A percentile compares a stretch with the other conserved stretches of the same genome.
phyloP scores from a whole-genome alignment of 2,329 filamentous ascomycete genomes.

The Calonectria crousiana region DNA sequence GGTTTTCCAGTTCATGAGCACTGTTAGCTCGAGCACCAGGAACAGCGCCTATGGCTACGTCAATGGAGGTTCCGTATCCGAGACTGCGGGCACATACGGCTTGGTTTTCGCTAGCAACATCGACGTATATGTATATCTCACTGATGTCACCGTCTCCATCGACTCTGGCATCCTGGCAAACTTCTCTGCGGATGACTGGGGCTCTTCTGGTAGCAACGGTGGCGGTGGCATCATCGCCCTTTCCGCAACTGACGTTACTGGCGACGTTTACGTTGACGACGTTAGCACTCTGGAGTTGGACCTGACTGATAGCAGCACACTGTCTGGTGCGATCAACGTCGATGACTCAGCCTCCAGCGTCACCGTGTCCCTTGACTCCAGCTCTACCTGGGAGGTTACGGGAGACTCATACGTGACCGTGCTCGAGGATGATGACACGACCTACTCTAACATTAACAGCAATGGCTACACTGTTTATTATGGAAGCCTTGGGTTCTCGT shows the following conservation, averaged over 20 bases:
- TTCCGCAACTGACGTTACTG: conserved; percentile 2
- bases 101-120: conserved; percentile 15
- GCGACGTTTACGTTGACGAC: conserved; percentile 15
- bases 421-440: conserved; percentile 9
- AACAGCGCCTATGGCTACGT: conserved; percentile 14
- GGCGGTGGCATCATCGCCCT: conserved; percentile 3
- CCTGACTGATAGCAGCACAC: conserved; percentile 10
- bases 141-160: conserved; percentile 6
- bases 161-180: conserved; percentile 20
- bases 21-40: background rate
- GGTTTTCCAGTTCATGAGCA: conserved; percentile 25
- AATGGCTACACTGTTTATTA: conserved; percentile 17
- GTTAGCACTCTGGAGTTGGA: conserved; percentile 11
- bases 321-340: background rate
- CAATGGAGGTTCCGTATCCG: conserved; percentile 14
- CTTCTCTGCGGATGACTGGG: conserved; percentile 19
- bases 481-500: conserved; percentile 6
- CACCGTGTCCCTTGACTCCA: conserved; percentile 1
- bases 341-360: conserved; percentile 7
- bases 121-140: conserved; percentile 14
- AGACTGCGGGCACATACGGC: conserved; percentile 9
- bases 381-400: conserved; percentile 13
- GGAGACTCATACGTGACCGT: conserved; percentile 13
- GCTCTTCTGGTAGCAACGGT: conserved; percentile 18
- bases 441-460: conserved; percentile 19